Conservation (phyloP, 108 stramenopile genomes). For the Nannochloropsis oceanica region DNA sequence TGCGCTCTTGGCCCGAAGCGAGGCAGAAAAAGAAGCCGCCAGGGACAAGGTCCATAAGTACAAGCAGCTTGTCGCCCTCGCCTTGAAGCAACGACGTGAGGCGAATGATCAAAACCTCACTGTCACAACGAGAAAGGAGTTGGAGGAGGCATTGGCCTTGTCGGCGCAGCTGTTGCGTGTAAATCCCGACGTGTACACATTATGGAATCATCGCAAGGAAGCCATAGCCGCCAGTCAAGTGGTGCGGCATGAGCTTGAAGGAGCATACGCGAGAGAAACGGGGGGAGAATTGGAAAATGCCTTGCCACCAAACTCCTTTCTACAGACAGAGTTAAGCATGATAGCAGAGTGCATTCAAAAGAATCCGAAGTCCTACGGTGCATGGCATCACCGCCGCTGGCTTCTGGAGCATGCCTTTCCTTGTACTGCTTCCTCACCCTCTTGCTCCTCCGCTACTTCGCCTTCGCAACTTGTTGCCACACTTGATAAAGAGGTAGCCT, state of each 20-base stretch:
- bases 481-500: slow-evolving; percentile 44
- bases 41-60: slow-evolving; percentile 25
- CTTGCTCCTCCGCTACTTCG: background rate
- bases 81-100: background rate
- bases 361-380: slow-evolving; percentile 88
- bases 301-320: slow-evolving; percentile 5
- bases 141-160: slow-evolving; percentile 43
- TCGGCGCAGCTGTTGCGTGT: slow-evolving; percentile 61
- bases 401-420: slow-evolving; percentile 35
- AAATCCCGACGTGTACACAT: slow-evolving; percentile 79
- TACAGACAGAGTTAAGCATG: slow-evolving; percentile 36
- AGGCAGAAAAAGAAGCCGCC: slow-evolving; percentile 32
- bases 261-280: background rate
- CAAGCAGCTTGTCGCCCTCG: slow-evolving; percentile 7
- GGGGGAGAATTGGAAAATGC: background rate
- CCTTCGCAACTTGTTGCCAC: background rate
- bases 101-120: background rate
- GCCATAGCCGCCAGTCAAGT: slow-evolving; percentile 30
- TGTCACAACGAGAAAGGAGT: slow-evolving; percentile 4
- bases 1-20: background rate
- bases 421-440: background rate
- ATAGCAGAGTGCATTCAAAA: slow-evolving; percentile 58
- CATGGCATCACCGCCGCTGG: slow-evolving; percentile 99
- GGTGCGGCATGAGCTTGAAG: background rate
- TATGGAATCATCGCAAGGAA: slow-evolving; percentile 92